Base-by-base conservation (phyloP, 306 rosid species). In the Inga leiocalycina region DNA sequence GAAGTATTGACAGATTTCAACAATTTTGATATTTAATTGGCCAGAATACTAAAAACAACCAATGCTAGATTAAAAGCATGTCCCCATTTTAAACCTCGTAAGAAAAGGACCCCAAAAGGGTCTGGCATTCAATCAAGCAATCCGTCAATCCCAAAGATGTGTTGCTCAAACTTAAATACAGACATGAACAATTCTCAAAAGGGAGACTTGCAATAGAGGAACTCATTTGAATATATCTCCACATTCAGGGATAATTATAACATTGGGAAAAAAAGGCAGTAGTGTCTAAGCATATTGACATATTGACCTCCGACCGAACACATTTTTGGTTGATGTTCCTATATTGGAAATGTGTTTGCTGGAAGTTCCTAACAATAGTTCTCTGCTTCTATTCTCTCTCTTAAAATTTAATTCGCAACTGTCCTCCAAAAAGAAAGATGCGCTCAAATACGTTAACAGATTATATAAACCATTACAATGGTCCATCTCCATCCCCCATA, bases 111-210 rank as follows among this genome's bases (percentile, higher is more conserved):
- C 19, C 17, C 49, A 52, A 52, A 71, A 83, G 56, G 64, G 32
- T 44, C 52, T 71, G 52, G 11, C 64, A 77, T 45, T 62, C 79
- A 37, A 78, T 72, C 75, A 73, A 54, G 81, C 43, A 65, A 27
- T 66, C 72, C 1, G 7, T 81, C 56, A 59, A 45, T 5, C 51
- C 65, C 74, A 59, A 34, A 76, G 64, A 22, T 24, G 34, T 22
- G 7, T n/a, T 3, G 19, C 51, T 41, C 19, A 41, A 56, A 37
- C 19, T 76, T 41, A 75, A 2, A 59, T 10, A 59, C 34, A 10
- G 35, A 71, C 75, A 41, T n/a, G 0, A 71, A 43, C 35, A 41
- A 43, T 43, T 43, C 44, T 71, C 15, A 43, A n/a, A 43, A 43
- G 54, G 35, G 19, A 43, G 54, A 43, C 54, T 43, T n/a, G 41